phyloP scores from a whole-genome alignment of 1,284 basidiomycete species.

The Phlebopus sp. region DNA sequence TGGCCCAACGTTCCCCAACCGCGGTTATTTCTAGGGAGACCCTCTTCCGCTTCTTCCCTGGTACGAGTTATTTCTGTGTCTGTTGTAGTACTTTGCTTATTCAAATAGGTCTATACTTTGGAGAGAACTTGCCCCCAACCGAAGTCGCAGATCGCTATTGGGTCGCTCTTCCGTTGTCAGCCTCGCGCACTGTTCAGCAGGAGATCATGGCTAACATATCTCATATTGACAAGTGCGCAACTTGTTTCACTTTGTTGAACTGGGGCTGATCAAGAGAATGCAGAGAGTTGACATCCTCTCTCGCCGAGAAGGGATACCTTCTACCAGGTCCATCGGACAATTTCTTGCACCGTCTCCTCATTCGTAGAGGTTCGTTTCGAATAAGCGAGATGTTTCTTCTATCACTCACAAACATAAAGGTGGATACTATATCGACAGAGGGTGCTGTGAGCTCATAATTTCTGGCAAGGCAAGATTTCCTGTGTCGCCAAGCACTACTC shows the following conservation, averaged over 20 bases:
- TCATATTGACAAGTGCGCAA: constrained; percentile 12
- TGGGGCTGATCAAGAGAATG: not conserved
- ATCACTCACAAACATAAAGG: not conserved
- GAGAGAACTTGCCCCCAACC: constrained; percentile 13
- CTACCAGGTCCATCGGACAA: constrained; percentile 9
- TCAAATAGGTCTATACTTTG: constrained; percentile 11
- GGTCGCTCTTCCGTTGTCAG: constrained; percentile 13
- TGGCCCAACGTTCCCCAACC: constrained; percentile 16
- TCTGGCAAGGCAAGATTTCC: constrained; percentile 10
- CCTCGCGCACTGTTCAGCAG: constrained; percentile 7
- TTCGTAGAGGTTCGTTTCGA: constrained; percentile 10
- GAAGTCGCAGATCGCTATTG: constrained; percentile 16
- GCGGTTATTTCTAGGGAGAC: constrained; percentile 15
- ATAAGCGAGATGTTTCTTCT: not conserved
- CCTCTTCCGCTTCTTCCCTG: constrained; percentile 10
- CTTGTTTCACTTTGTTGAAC: not conserved
- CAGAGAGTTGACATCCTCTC: constrained; percentile 10
- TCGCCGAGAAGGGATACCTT: constrained; percentile 11
- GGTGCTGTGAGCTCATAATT: constrained; percentile 12
- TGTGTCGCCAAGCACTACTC: not conserved
- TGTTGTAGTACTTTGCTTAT: not conserved
- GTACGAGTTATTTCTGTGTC: constrained; percentile 1
- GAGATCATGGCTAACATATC: constrained; percentile 5
- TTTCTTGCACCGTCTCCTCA: constrained; percentile 13
- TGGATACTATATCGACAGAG: constrained; percentile 16